phyloP scores from a whole-genome alignment of 345 rosid species.

The Arabis hirsuta region DNA sequence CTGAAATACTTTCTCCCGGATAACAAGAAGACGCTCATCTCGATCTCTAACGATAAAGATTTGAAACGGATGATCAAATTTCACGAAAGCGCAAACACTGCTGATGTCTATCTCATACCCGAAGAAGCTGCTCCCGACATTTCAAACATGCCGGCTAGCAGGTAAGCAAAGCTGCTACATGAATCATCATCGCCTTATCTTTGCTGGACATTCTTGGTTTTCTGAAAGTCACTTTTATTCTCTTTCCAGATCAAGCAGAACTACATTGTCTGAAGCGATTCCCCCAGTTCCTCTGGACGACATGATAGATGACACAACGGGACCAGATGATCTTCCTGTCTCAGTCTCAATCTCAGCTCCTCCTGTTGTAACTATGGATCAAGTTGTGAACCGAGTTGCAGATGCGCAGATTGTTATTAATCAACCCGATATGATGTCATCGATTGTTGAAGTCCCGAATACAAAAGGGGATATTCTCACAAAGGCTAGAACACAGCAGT shows the following conservation, averaged over 20 bases:
- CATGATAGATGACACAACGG: conserved; percentile 55
- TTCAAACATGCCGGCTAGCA: conserved; percentile 84
- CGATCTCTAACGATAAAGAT: conserved; percentile 56
- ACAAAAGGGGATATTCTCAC: conserved; percentile 58
- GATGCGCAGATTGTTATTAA: conserved; percentile 49
- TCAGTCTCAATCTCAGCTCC: conserved; percentile 43
- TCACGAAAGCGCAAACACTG: conserved; percentile 57
- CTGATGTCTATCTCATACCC: conserved; percentile 65
- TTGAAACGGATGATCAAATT: conserved; percentile 53
- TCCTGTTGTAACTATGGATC: conserved; percentile 54
- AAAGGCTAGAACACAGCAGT: conserved; percentile 76
- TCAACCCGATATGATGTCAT: conserved; percentile 57
- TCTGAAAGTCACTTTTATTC: neutral
- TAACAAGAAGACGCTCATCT: conserved; percentile 79
- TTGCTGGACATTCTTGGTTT: neutral
- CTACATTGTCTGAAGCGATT: conserved; percentile 77
- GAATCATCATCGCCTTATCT: neutral
- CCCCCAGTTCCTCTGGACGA: conserved; percentile 52
- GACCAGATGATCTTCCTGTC: conserved; percentile 44
- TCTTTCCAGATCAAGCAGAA: conserved; percentile 74
- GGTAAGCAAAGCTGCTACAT: conserved; percentile 49
- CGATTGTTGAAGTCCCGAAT: conserved; percentile 49
- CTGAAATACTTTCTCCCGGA: conserved; percentile 89
- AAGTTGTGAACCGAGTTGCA: conserved; percentile 47
- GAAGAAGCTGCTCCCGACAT: conserved; percentile 64